These are phyloP conservation scores for Crithidia bombi DNA, from an alignment of 208 protist species.

Conservation along the genomic window DNA sequence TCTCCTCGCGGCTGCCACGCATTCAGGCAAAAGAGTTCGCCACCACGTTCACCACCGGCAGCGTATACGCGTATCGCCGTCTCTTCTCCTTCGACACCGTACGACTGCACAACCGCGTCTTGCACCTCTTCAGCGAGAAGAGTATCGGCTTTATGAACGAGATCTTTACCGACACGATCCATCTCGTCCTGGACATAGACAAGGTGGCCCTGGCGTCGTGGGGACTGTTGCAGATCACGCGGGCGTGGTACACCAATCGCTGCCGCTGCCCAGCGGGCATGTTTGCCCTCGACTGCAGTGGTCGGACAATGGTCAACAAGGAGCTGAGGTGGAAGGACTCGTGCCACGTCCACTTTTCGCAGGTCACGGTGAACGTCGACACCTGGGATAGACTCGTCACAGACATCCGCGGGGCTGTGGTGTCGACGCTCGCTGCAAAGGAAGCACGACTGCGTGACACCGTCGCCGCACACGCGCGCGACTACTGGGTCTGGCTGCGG, in stretches of 20 bases:
- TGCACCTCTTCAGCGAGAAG: slow-evolving; percentile 34
- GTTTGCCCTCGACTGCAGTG: slow-evolving; percentile 57
- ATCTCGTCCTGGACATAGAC: slow-evolving; percentile 68
- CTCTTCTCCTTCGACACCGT: slow-evolving; percentile 39
- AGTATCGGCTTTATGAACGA: slow-evolving; percentile 67
- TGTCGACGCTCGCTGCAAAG: slow-evolving; percentile 22
- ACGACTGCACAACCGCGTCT: slow-evolving; percentile 58
- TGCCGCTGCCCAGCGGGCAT: slow-evolving; percentile 36
- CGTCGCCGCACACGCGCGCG: slow-evolving; percentile 12
- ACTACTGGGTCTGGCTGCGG: slow-evolving; percentile 17
- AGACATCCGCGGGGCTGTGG: slow-evolving; percentile 34
- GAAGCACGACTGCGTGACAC: slow-evolving; percentile 20
- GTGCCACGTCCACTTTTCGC: slow-evolving; percentile 75
- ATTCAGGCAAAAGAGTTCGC: slow-evolving; percentile 67
- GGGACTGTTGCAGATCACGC: slow-evolving; percentile 44
- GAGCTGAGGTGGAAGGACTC: slow-evolving; percentile 53
- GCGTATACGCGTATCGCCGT: slow-evolving; percentile 58
- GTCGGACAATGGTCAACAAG: slow-evolving; percentile 41
- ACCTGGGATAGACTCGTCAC: slow-evolving; percentile 29
- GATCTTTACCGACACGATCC: slow-evolving; percentile 51
- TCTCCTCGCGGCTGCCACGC: slow-evolving; percentile 41
- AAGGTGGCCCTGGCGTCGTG: slow-evolving; percentile 42
- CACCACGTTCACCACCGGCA: slow-evolving; percentile 72
- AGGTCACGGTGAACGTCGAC: slow-evolving; percentile 39
- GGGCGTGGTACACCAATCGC: slow-evolving; percentile 40